Conservation (phyloP, 169 alveolate species). For the Plasmodium gonderi region DNA sequence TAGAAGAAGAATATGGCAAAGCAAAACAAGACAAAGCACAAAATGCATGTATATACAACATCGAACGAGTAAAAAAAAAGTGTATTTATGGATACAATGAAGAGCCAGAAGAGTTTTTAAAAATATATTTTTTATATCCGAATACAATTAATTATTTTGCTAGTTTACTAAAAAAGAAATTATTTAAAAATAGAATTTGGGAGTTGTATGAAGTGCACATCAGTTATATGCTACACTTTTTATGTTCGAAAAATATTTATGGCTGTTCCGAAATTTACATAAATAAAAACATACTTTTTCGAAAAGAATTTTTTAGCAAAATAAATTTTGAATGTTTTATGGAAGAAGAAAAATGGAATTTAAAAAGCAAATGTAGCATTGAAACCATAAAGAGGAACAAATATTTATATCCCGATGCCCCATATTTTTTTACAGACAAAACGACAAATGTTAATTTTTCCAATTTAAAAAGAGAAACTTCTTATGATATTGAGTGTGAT, state of each 20-base stretch:
- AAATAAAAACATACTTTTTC: conserved; percentile 12
- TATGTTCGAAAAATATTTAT: conserved; percentile 62
- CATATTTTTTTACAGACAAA: conserved; percentile 28
- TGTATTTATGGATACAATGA: conserved; percentile 66
- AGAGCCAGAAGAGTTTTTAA: conserved; percentile 38
- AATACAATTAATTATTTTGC: conserved; percentile 47
- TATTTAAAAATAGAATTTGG: conserved; percentile 64
- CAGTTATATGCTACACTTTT: conserved; percentile 63
- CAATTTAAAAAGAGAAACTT: conserved; percentile 41
- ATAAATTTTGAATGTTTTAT: conserved; percentile 26
- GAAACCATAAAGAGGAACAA: conserved; percentile 42
- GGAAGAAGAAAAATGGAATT: conserved; percentile 52
- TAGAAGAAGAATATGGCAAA: conserved; percentile 55
- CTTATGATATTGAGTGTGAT: conserved; percentile 67
- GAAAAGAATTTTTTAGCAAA: conserved; percentile 48
- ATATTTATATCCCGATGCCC: conserved; percentile 39
- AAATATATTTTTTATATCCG: conserved; percentile 46
- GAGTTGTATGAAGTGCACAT: conserved; percentile 70
- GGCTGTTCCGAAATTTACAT: conserved; percentile 67
- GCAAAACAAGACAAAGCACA: background rate
- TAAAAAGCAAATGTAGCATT: background rate
- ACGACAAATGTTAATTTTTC: conserved; percentile 64
- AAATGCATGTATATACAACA: conserved; percentile 43
- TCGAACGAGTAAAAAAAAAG: conserved; percentile 64
- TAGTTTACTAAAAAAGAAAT: conserved; percentile 45